A percentile compares a stretch with the other conserved stretches of the same genome.
Evolutionary conservation across 768 basidiomycete species (phyloP).

Genomic region (Lactifluus pinguis): DNA sequence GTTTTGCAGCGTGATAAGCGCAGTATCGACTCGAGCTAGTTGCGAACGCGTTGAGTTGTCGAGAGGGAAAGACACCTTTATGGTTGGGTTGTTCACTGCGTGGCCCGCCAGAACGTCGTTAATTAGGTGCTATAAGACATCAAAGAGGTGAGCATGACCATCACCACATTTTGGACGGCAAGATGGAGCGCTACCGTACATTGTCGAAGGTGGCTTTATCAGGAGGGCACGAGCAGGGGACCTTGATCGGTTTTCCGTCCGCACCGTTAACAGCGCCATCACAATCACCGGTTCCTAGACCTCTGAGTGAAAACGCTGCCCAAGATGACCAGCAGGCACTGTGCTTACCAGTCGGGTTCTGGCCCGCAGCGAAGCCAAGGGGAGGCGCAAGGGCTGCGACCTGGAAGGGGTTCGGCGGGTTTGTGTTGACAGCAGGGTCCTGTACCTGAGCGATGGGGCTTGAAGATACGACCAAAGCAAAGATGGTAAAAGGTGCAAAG

Average conservation of each 20-base stretch:
- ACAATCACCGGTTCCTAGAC: conserved; percentile 16
- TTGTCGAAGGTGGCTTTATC: conserved; percentile 27
- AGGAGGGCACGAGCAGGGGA: conserved; percentile 37
- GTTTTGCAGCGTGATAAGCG: conserved; percentile 65
- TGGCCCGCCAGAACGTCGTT: conserved; percentile 17
- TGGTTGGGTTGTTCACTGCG: conserved; percentile 55
- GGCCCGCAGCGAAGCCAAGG: conserved; percentile 22
- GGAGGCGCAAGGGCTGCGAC: conserved; percentile 21
- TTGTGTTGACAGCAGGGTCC: conserved; percentile 15
- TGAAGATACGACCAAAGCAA: conserved; percentile 2
- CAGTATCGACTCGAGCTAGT: conserved; percentile 48
- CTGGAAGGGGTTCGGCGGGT: background rate
- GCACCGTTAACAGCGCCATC: conserved; percentile 24
- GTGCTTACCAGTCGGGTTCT: conserved; percentile 22
- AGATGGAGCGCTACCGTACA: conserved; percentile 1
- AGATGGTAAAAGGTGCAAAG: background rate
- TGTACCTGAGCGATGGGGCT: conserved; percentile 21
- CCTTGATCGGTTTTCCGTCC: conserved; percentile 29
- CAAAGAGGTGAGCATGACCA: background rate
- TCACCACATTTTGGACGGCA: background rate
- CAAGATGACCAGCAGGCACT: background rate
- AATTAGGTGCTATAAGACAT: conserved; percentile 3
- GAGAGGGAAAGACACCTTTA: conserved; percentile 53
- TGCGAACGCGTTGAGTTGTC: conserved; percentile 45
- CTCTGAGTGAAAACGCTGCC: background rate